Base-by-base conservation (phyloP, 345 rosid species). In the Salix suchowensis region DNA sequence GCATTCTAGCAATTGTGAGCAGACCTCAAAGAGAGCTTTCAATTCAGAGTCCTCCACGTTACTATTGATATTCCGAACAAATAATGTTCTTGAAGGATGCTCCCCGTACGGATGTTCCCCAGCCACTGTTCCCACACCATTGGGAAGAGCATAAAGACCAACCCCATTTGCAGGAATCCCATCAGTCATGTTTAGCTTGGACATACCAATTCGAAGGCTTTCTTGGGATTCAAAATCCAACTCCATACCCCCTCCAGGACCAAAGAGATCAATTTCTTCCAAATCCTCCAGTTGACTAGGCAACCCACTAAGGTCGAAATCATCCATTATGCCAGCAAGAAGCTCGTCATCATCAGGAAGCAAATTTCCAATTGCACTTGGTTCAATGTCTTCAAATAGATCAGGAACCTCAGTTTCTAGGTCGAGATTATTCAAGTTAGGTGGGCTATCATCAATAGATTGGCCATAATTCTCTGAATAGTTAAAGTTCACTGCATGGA, bases 101-200 rank as follows among this genome's bases (percentile, higher is more conserved):
- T 95, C 98, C 46, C 98, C 98, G 66, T 87, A 90, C 19, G 98
- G 98, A 81, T 94, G 97, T 48, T 94, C 98, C 67, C 97, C 95
- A 48, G 89, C 91, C 79, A 92, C 89, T 24, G 92, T 81, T 67
- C 91, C 96, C 70, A 81, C 75, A 42, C 90, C 91, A 87, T 87
- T 94, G 36, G 97, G 36, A 44, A 89, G 79, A 71, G 86, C 78
- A 75, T 82, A 86, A 34, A 75, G 89, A 65, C 80, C 74, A 71
- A 89, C 70, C 18, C 89, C 89, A 82, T 86, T 88, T 71, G 85
- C 80, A 78, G 83, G 72, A 80, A 83, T 69, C 48, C 86, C 87
- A 55, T 86, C 94, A 76, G 93, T 84, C 71, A 88, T 69, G 80
- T 78, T 89, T 67, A 89, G 28, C 70, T 83, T 89, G 48, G 90